Conservation (phyloP, 2,329 filamentous ascomycete genomes). For the Fusarium armeniacum region DNA sequence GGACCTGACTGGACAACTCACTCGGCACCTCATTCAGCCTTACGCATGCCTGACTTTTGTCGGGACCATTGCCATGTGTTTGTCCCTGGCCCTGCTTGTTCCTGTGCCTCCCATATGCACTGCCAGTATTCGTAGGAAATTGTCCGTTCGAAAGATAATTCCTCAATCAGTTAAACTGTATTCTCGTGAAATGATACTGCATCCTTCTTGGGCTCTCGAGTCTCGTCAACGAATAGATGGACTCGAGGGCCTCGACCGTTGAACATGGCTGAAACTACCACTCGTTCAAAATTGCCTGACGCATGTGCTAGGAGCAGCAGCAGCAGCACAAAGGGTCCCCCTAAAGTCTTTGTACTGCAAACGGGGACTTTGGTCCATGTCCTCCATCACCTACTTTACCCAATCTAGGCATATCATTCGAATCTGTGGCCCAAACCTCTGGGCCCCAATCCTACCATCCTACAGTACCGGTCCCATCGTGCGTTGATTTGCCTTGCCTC, state of each 20-base stretch:
- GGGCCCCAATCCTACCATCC: slow-evolving; percentile 17
- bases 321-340: slow-evolving; percentile 36
- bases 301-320: slow-evolving; percentile 25
- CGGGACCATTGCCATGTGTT: slow-evolving; percentile 30
- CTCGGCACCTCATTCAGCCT: slow-evolving; percentile 28
- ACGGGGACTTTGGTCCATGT: slow-evolving; percentile 31
- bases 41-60: slow-evolving; percentile 42
- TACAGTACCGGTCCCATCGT: slow-evolving; percentile 3
- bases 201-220: neutral
- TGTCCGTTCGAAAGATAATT: slow-evolving; percentile 16
- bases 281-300: slow-evolving; percentile 4
- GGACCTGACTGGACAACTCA: neutral
- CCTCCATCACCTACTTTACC: slow-evolving; percentile 11
- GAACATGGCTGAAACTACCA: slow-evolving; percentile 34
- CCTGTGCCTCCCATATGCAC: slow-evolving; percentile 19
- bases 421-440: slow-evolving; percentile 33
- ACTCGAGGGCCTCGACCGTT: slow-evolving; percentile 15
- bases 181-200: slow-evolving; percentile 4
- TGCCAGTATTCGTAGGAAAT: slow-evolving; percentile 13
- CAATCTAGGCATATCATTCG: slow-evolving; percentile 44
- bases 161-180: slow-evolving; percentile 6
- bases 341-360: neutral
- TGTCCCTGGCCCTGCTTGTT: slow-evolving; percentile 19
- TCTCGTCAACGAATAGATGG: slow-evolving; percentile 17
- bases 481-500: slow-evolving; percentile 29